A percentile compares a stretch with the other conserved stretches of the same genome.
phyloP scores from a whole-genome alignment of 2,329 filamentous ascomycete genomes.

The Hymenoscyphus fraxineus region DNA sequence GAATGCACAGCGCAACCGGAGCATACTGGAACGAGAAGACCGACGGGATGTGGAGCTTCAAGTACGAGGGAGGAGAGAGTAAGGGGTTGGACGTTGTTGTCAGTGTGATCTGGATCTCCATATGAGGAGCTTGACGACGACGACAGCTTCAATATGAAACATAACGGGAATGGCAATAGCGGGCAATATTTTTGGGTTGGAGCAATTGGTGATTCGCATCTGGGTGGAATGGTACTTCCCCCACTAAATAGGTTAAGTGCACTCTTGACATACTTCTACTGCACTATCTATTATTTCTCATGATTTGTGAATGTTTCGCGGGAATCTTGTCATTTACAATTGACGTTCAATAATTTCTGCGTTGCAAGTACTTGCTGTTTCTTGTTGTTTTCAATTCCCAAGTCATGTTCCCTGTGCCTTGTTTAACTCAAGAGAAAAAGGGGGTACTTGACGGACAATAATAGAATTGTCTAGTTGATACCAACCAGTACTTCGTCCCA shows the following conservation, averaged over 20 bases:
- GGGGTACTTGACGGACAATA: not conserved
- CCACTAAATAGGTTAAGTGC: slow-evolving; percentile 15
- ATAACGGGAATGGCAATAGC: slow-evolving; percentile 10
- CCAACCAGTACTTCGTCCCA: no score
- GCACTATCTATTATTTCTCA: slow-evolving; percentile 5
- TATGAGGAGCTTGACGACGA: slow-evolving; percentile 23
- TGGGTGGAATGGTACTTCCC: slow-evolving; percentile 17
- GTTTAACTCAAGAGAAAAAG: not conserved
- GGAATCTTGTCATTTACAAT: not conserved
- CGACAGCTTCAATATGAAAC: slow-evolving; percentile 4
- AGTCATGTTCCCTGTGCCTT: not conserved
- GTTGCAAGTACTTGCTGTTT: not conserved
- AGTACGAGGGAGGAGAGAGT: slow-evolving; percentile 67
- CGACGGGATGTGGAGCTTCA: slow-evolving; percentile 86
- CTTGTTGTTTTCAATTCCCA: not conserved
- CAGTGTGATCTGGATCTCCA: slow-evolving; percentile 69
- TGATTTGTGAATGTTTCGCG: slow-evolving; percentile 15
- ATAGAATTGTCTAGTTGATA: not conserved
- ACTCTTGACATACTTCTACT: slow-evolving; percentile 15
- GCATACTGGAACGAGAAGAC: slow-evolving; percentile 90
- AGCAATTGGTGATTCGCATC: slow-evolving; percentile 2
- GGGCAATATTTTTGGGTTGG: slow-evolving; percentile 12
- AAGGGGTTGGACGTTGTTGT: slow-evolving; percentile 68
- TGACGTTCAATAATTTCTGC: not conserved
- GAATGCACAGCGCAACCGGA: slow-evolving; percentile 83